Conservation (phyloP, 2,329 filamentous ascomycete genomes). For the Monilinia polystroma region DNA sequence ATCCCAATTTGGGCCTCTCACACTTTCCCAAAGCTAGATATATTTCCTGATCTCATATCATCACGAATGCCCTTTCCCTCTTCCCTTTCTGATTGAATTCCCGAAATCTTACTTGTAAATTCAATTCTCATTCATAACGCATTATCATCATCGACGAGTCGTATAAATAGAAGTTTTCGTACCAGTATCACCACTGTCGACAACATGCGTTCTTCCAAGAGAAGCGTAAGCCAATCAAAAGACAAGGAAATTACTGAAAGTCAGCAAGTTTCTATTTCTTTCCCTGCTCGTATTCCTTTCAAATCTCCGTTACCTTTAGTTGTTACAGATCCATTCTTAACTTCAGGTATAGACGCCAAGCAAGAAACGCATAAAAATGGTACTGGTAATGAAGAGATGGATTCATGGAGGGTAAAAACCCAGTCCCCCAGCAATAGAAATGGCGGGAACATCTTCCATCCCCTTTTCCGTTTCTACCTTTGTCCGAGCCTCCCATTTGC, state of each 20-base stretch:
- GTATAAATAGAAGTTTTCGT: background rate
- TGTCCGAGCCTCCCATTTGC: background rate
- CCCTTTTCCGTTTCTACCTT: background rate
- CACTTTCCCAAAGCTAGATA: background rate
- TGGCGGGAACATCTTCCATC: background rate
- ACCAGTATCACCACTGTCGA: background rate
- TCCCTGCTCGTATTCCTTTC: background rate
- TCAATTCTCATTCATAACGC: background rate
- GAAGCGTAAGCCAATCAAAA: slow-evolving; percentile 48
- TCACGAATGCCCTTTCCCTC: background rate
- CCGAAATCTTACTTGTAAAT: background rate
- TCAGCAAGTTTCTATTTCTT: slow-evolving; percentile 24
- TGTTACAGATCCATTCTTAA: slow-evolving; percentile 8
- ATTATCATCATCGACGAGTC: background rate
- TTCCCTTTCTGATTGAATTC: background rate
- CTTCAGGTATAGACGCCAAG: slow-evolving; percentile 42
- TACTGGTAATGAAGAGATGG: slow-evolving; percentile 48
- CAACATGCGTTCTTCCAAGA: slow-evolving; percentile 45
- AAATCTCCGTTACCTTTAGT: background rate
- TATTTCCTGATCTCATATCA: background rate
- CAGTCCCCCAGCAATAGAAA: background rate
- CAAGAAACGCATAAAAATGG: slow-evolving; percentile 47
- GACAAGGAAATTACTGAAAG: slow-evolving; percentile 47
- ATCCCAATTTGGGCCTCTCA: background rate
- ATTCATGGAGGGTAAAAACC: slow-evolving; percentile 46